A percentile compares a stretch with the other conserved stretches of the same genome.
Evolutionary conservation across 108 stramenopile genomes (phyloP).

Genomic region (Conticribra guillardii): DNA sequence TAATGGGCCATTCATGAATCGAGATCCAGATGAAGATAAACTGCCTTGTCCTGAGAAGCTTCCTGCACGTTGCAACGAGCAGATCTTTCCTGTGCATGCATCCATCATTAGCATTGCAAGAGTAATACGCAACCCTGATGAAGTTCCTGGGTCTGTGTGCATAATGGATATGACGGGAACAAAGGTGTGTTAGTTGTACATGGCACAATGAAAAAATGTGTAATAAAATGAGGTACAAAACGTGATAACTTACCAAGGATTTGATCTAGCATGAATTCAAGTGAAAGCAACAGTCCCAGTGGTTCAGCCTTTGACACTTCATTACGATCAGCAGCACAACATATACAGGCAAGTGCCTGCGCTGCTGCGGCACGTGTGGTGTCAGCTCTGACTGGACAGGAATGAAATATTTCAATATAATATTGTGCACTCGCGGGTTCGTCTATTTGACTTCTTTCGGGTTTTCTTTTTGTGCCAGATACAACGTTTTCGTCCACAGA

Average conservation of each 20-base stretch:
- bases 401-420: constrained; percentile 75
- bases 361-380: constrained; percentile 83
- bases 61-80: constrained; percentile 83
- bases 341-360: constrained; percentile 79
- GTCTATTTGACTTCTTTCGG: constrained; percentile 27
- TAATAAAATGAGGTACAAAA: background rate
- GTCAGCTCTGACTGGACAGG: constrained; percentile 54
- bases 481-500: background rate
- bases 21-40: constrained; percentile 58
- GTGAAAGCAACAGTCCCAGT: constrained; percentile 66
- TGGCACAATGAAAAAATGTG: background rate
- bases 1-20: constrained; percentile 79
- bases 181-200: background rate
- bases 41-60: constrained; percentile 69
- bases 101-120: constrained; percentile 84
- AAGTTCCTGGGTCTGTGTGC: constrained; percentile 52
- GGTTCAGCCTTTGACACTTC: constrained; percentile 48
- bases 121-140: constrained; percentile 78
- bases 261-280: constrained; percentile 77
- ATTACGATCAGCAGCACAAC: constrained; percentile 82
- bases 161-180: too few relatives aligned
- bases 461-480: constrained; percentile 29
- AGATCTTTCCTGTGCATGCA: constrained; percentile 86
- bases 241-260: constrained; percentile 55
- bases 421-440: constrained; percentile 61